Evolutionary conservation across 2,329 filamentous ascomycete genomes (phyloP).

Genomic region (Lecanicillium sp.): DNA sequence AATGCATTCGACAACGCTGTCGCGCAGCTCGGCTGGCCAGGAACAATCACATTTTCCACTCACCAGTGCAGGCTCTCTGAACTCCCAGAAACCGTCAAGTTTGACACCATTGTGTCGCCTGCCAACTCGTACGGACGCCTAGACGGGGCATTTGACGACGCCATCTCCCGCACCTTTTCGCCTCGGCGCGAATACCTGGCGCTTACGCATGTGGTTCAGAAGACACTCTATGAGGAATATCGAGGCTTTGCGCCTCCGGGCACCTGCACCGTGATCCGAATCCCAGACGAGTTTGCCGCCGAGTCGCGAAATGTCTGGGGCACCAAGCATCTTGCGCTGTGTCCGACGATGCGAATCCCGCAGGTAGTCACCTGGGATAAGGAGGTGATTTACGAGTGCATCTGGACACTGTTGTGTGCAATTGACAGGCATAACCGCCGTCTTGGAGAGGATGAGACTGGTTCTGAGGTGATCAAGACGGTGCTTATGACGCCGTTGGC

Average conservation of each 20-base stretch:
- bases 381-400: conserved; percentile 45
- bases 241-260: conserved; percentile 43
- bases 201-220: conserved; percentile 36
- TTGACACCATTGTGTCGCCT: conserved; percentile 43
- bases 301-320: conserved; percentile 29
- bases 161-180: conserved; percentile 39
- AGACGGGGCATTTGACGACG: conserved; percentile 47
- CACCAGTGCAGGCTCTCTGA: conserved; percentile 30
- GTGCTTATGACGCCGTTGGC: conserved; percentile 45
- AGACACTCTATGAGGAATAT: conserved; percentile 34
- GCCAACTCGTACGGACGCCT: conserved; percentile 46
- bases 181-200: conserved; percentile 35
- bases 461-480: conserved; percentile 24
- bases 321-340: conserved; percentile 36
- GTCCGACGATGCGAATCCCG: conserved; percentile 45
- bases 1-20: conserved; percentile 30
- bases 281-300: conserved; percentile 27
- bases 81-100: conserved; percentile 25
- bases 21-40: conserved; percentile 19
- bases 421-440: conserved; percentile 37
- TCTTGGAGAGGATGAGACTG: conserved; percentile 7
- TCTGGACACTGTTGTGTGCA: conserved; percentile 41
- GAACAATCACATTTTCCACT: conserved; percentile 22
- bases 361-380: conserved; percentile 35
- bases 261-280: conserved; percentile 36